These are phyloP conservation scores for Hanseniaspora mollemarum DNA, from an alignment of 805 yeast species.

Conservation along the genomic window DNA sequence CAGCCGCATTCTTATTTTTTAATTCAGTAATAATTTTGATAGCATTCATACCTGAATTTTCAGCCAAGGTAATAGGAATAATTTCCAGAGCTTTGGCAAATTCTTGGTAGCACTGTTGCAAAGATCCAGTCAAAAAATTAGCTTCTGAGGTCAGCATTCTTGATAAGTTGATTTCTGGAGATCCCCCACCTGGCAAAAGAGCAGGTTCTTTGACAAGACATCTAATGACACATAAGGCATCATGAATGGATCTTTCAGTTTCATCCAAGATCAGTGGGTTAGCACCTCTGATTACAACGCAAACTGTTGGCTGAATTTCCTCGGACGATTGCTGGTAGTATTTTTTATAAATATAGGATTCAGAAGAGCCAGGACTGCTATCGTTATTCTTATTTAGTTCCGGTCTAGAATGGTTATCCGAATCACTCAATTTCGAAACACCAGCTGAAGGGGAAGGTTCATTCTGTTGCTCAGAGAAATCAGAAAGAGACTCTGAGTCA, in stretches of 20 bases:
- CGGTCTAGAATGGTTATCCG: not conserved
- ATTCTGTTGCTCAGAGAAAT: not conserved
- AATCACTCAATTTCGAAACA: conserved; percentile 7
- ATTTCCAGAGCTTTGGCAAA: conserved; percentile 86
- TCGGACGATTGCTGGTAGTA: conserved; percentile 19
- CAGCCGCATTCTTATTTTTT: conserved; percentile 80
- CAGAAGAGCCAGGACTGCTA: not conserved
- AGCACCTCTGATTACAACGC: conserved; percentile 91
- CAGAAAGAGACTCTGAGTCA: conserved; percentile 28
- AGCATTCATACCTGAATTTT: conserved; percentile 87
- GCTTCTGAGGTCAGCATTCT: conserved; percentile 63
- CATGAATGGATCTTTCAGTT: conserved; percentile 93
- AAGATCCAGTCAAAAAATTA: conserved; percentile 64
- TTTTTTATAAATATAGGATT: conserved; percentile 17
- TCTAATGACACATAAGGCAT: conserved; percentile 88
- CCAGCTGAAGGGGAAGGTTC: conserved; percentile 3
- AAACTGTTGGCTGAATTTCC: conserved; percentile 45
- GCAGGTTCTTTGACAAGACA: conserved; percentile 84
- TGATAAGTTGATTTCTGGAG: conserved; percentile 87
- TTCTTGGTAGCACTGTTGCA: conserved; percentile 82
- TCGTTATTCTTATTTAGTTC: not conserved
- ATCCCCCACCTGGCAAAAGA: conserved; percentile 96
- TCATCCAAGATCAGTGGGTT: conserved; percentile 83
- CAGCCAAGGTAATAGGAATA: conserved; percentile 87
- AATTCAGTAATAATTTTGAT: conserved; percentile 84